A percentile compares a stretch with the other conserved stretches of the same genome.
These are phyloP conservation scores for Colletotrichum liaoningense DNA, from an alignment of 2,329 filamentous ascomycete species.

Conservation along the genomic window DNA sequence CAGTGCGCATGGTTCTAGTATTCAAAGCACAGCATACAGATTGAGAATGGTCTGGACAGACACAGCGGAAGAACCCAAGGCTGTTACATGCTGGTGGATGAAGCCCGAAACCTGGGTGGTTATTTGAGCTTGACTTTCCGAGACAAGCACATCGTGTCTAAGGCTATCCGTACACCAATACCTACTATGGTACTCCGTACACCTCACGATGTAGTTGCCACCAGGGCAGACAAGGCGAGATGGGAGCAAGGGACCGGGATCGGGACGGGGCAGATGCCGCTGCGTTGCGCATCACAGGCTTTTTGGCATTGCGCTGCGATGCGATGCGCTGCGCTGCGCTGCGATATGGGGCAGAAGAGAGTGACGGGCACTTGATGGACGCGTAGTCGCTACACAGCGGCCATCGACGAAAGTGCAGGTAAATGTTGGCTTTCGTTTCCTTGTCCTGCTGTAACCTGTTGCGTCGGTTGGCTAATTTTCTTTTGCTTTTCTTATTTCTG, in stretches of 20 bases:
- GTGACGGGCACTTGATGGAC: constrained; percentile 17
- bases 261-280: not conserved
- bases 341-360: not conserved
- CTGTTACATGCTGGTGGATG: not conserved
- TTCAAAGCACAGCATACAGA: not conserved
- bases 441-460: constrained; percentile 21
- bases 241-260: not conserved
- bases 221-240: not conserved
- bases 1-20: not conserved
- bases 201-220: not conserved
- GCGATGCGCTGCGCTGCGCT: not conserved
- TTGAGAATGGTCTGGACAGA: too few species aligned
- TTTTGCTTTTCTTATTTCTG: constrained; percentile 1
- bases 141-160: not conserved
- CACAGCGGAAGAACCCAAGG: not conserved
- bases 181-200: not conserved
- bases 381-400: constrained; percentile 11
- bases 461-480: not conserved
- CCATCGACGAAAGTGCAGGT: constrained; percentile 22
- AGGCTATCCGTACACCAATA: not conserved
- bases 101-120: not conserved
- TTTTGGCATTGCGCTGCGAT: not conserved
- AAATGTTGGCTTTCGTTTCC: not conserved
- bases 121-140: not conserved
- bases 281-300: not conserved